Conservation (phyloP, 192 early-diverging fungal species). For the Coemansia sp. region DNA sequence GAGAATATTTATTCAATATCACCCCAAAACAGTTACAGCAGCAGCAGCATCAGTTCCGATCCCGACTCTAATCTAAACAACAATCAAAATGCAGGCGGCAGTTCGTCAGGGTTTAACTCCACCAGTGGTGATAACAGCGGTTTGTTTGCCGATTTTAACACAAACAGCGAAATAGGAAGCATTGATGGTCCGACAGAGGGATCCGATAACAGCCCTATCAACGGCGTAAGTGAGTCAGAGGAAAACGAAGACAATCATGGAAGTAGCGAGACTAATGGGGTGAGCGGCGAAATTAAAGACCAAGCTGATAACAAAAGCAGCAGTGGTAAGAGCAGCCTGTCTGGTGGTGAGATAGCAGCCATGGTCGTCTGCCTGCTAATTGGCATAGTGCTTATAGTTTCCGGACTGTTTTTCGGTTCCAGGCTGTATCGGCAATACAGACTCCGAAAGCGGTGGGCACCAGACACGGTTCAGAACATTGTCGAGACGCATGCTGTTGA, state of each 20-base stretch:
- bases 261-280: neutral
- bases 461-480: slow-evolving; percentile 30
- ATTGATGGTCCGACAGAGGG: no score
- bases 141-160: neutral
- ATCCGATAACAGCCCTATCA: neutral
- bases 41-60: neutral
- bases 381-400: slow-evolving; percentile 7
- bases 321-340: slow-evolving; percentile 3
- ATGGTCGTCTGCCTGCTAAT: slow-evolving; percentile 24
- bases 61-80: neutral
- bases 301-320: neutral
- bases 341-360: slow-evolving; percentile 18
- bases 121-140: neutral
- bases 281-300: neutral
- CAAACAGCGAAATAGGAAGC: neutral
- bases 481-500: slow-evolving; percentile 42
- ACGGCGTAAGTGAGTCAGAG: neutral
- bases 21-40: neutral
- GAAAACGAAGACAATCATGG: neutral
- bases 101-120: neutral
- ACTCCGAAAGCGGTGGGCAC: slow-evolving; percentile 22
- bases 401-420: slow-evolving; percentile 16
- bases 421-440: slow-evolving; percentile 31
- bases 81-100: neutral
- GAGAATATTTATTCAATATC: neutral